Evolutionary conservation across 1,284 basidiomycete genomes (phyloP), one percentile per base, ranked within the genome.

Genomic region (Pseudozyma sp.): DNA sequence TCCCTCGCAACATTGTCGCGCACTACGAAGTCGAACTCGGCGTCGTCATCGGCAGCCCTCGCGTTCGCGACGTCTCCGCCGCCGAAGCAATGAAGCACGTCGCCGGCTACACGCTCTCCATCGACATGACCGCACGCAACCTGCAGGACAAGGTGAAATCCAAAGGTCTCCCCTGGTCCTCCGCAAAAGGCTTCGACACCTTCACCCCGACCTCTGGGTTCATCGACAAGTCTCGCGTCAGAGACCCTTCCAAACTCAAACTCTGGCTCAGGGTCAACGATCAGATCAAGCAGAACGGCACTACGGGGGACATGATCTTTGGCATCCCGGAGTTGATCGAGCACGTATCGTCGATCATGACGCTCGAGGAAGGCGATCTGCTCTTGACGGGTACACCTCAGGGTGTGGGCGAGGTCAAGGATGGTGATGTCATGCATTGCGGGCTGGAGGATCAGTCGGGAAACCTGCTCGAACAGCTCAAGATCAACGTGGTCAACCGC

Each of bases 1-100:
- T 98, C 52, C 96, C 96, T 4, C 86, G 85, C 44, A 95, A 94
- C 24, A 88, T 96, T 46, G 81, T 90, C 7, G 91, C 91, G 31
- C 96, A 98, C 83, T 91, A 97, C 83, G 96, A 98, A 89, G 96
- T 99, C 73, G 96, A 99, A 86, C 92, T 99, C 51, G 96, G 94
- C 24, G 90, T 98, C n/a, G 89, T 99, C 57, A 94, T 99, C 65
- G 94, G 94, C 61, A 63, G 63, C 8, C 92, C 92, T 85, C 86
- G 87, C 8, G 94, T 92, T 29, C 88, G 94, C 6, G 90, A 97
- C 83, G 93, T 98, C 77, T 84, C 90, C 1, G 89, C 89, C 71
- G 87, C 87, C 0, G 87, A 92, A 35, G 94, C 94, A 5, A 88
- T 90, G 53, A 87, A 89, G 0, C 89, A 97, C 82, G 89, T 99